Conservation (phyloP, 345 rosid species). For the Laguncularia racemosa region DNA sequence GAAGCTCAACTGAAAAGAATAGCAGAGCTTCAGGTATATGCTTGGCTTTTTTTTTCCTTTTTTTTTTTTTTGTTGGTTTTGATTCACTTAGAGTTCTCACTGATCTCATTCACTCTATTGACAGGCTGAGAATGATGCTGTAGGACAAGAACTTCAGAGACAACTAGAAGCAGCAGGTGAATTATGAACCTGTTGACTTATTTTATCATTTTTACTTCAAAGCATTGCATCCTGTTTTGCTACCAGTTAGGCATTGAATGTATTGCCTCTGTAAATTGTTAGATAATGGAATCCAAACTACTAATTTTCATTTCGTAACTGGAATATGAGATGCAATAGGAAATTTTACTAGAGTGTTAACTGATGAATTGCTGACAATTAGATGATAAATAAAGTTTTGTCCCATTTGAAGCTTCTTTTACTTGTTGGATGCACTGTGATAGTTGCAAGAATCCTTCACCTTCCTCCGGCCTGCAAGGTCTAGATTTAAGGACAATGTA, state of each 20-base stretch:
- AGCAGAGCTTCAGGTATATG: conserved; percentile 59
- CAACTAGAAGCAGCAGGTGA: conserved; percentile 94
- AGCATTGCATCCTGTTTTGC: too few relatives aligned
- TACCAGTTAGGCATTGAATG: background rate
- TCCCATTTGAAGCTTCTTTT: too few relatives aligned
- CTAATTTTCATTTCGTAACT: too few relatives aligned
- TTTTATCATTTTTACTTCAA: background rate
- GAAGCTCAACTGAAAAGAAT: conserved; percentile 85
- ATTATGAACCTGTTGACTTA: background rate
- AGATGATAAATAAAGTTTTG: too few relatives aligned
- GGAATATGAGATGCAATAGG: too few relatives aligned
- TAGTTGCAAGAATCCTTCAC: too few relatives aligned
- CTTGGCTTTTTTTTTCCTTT: background rate
- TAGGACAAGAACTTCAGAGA: conserved; percentile 83
- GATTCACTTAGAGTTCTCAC: conserved; percentile 2
- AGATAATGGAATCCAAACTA: background rate
- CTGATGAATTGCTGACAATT: too few relatives aligned
- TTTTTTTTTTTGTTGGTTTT: background rate
- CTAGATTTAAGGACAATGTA: too few relatives aligned
- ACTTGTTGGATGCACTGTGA: too few relatives aligned
- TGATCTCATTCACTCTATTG: conserved; percentile 1
- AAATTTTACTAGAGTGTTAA: too few relatives aligned
- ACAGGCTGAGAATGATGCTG: conserved; percentile 71
- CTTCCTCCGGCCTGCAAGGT: too few relatives aligned
- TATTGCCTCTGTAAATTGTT: background rate